These are phyloP conservation scores for Syncephalastrum sp. DNA, from an alignment of 371 early-diverging fungal genomes.

Conservation along the genomic window DNA sequence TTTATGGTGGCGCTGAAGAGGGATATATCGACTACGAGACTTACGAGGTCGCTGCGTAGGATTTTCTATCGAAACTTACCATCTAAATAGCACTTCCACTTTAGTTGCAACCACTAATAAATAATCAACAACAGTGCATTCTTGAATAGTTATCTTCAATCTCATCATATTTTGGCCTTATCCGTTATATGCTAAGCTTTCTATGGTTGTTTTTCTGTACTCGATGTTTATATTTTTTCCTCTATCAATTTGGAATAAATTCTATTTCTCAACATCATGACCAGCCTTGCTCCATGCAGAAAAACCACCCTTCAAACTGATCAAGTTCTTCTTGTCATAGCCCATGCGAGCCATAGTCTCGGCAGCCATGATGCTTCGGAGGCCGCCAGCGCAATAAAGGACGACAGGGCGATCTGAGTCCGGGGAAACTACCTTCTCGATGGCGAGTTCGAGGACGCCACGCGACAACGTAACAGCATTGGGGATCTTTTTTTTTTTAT, in stretches of 20 bases:
- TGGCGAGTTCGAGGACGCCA: conserved; percentile 25
- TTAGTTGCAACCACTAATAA: no score
- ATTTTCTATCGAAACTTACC: no score
- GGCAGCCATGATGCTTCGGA: conserved; percentile 56
- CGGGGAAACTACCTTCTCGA: conserved; percentile 26
- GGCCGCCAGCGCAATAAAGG: conserved; percentile 57
- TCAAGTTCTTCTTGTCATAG: conserved; percentile 42
- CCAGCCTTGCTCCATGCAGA: conserved; percentile 30
- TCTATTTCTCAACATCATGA: conserved; percentile 16
- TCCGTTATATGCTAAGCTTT: no score
- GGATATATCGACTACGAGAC: conserved; percentile 31
- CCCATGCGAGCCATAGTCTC: conserved; percentile 52
- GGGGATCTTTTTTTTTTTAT: conserved; percentile 22
- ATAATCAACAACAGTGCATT: no score
- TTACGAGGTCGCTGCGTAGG: conserved; percentile 5
- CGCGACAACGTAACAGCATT: conserved; percentile 26
- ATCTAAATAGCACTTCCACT: no score
- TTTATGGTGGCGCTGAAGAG: conserved; percentile 14
- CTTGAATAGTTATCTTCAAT: no score
- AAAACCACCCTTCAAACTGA: conserved; percentile 30
- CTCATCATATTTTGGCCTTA: no score
- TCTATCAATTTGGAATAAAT: neutral
- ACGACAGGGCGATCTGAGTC: conserved; percentile 38
- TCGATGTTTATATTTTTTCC: neutral
- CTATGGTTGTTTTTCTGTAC: no score